phyloP scores from a whole-genome alignment of 805 yeast species.

The Metschnikowia lachancei region DNA sequence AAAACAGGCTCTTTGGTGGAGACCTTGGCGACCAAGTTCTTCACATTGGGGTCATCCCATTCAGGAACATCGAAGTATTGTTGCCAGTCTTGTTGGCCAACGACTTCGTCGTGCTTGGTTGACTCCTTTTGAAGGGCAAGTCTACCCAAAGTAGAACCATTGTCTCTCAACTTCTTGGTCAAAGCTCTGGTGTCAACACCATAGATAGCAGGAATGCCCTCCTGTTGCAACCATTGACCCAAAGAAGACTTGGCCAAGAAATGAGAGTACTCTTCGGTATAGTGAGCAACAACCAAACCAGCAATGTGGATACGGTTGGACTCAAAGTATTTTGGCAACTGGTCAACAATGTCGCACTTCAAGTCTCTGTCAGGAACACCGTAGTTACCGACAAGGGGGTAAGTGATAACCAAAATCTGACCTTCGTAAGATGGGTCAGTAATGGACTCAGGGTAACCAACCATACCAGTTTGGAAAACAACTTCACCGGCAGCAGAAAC shows the following conservation, averaged over 20 bases:
- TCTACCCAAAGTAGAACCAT: conserved; percentile 93
- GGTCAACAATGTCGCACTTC: conserved; percentile 68
- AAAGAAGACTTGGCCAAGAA: conserved; percentile 88
- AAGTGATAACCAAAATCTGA: conserved; percentile 93
- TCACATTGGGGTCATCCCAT: conserved; percentile 89
- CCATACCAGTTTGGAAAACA: conserved; percentile 99
- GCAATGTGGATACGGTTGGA: conserved; percentile 90
- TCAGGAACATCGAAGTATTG: conserved; percentile 69
- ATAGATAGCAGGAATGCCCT: conserved; percentile 92
- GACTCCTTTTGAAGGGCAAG: conserved; percentile 56
- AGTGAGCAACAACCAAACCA: conserved; percentile 94
- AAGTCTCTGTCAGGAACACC: conserved; percentile 91
- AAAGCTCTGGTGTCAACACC: conserved; percentile 97
- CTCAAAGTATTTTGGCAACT: conserved; percentile 89
- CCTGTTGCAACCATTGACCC: conserved; percentile 88
- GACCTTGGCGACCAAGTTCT: conserved; percentile 89
- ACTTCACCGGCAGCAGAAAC: conserved; percentile 91
- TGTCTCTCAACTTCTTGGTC: conserved; percentile 88
- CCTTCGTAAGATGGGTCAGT: conserved; percentile 99
- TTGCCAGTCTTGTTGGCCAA: conserved; percentile 51
- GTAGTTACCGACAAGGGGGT: conserved; percentile 95
- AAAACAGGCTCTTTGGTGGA: conserved; percentile 73
- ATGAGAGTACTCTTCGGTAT: conserved; percentile 95
- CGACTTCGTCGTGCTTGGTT: conserved; percentile 30
- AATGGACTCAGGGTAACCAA: conserved; percentile 96